These are phyloP conservation scores for Whalleya microplaca DNA, from an alignment of 2,329 filamentous ascomycete genomes.

Conservation along the genomic window DNA sequence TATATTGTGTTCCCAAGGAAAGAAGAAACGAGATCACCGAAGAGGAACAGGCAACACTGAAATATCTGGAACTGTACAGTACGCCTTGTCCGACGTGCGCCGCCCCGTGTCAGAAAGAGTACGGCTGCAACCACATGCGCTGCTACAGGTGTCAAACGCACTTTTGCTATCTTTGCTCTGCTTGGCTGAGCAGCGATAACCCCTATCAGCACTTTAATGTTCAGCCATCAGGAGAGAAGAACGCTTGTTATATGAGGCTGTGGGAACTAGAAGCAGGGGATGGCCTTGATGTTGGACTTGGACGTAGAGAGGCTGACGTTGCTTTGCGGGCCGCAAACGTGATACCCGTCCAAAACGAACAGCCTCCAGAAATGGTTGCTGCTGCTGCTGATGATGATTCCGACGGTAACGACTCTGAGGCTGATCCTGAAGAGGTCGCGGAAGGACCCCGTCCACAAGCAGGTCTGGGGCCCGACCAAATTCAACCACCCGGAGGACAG, in stretches of 20 bases:
- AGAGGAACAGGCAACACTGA: conserved; percentile 84
- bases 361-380: conserved; percentile 28
- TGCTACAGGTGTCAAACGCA: conserved; percentile 89
- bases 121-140: conserved; percentile 96
- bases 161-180: conserved; percentile 92
- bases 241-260: conserved; percentile 78
- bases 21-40: conserved; percentile 72
- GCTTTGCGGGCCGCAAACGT: conserved; percentile 22
- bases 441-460: conserved; percentile 17
- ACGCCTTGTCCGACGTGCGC: conserved; percentile 88
- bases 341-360: conserved; percentile 27
- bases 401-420: conserved; percentile 37
- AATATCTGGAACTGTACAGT: conserved; percentile 81
- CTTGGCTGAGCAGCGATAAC: conserved; percentile 80
- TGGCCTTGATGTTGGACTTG: conserved; percentile 55
- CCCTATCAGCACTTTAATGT: conserved; percentile 90
- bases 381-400: conserved; percentile 33
- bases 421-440: conserved; percentile 29
- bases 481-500: conserved; percentile 32
- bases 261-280: conserved; percentile 92
- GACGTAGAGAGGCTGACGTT: conserved; percentile 46
- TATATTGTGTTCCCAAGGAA: conserved; percentile 68
- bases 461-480: conserved; percentile 20
- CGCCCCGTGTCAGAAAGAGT: conserved; percentile 83
- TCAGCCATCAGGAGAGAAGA: conserved; percentile 52